A percentile compares a stretch with the other conserved stretches of the same genome.
These are phyloP conservation scores for Aspergillus sp. DNA, from an alignment of 2,329 filamentous ascomycete species.

Conservation along the genomic window DNA sequence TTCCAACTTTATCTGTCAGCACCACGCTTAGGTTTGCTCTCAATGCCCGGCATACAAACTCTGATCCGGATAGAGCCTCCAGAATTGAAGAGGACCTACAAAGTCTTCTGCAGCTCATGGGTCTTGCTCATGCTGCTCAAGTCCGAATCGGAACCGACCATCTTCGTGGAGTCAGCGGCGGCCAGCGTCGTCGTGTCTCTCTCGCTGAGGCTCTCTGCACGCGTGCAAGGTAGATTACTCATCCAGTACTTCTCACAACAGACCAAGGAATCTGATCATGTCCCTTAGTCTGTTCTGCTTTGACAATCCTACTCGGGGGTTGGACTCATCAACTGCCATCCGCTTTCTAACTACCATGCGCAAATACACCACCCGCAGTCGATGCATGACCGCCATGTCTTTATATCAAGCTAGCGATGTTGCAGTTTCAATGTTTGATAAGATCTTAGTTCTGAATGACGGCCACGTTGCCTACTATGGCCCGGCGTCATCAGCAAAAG, in stretches of 20 bases:
- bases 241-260: background rate
- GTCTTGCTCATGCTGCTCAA: constrained; percentile 53
- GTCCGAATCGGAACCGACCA: constrained; percentile 82
- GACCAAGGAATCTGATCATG: constrained; percentile 53
- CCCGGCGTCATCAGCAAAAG: constrained; percentile 63
- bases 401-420: constrained; percentile 80
- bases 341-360: constrained; percentile 68
- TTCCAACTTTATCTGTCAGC: constrained; percentile 77
- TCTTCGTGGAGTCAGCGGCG: constrained; percentile 75
- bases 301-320: constrained; percentile 51
- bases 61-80: background rate
- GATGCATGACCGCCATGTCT: constrained; percentile 71
- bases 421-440: constrained; percentile 74
- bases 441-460: constrained; percentile 74
- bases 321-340: constrained; percentile 66
- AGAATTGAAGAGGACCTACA: background rate
- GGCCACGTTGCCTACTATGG: constrained; percentile 74
- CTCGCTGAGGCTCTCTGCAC: constrained; percentile 79
- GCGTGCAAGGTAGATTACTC: constrained; percentile 47
- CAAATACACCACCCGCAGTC: constrained; percentile 71
- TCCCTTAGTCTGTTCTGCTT: constrained; percentile 55
- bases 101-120: background rate
- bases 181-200: constrained; percentile 73
- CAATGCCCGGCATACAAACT: constrained; percentile 8
- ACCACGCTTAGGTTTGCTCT: constrained; percentile 77